phyloP scores from a whole-genome alignment of 805 yeast genomes.

The Metschnikowia rubicola region DNA sequence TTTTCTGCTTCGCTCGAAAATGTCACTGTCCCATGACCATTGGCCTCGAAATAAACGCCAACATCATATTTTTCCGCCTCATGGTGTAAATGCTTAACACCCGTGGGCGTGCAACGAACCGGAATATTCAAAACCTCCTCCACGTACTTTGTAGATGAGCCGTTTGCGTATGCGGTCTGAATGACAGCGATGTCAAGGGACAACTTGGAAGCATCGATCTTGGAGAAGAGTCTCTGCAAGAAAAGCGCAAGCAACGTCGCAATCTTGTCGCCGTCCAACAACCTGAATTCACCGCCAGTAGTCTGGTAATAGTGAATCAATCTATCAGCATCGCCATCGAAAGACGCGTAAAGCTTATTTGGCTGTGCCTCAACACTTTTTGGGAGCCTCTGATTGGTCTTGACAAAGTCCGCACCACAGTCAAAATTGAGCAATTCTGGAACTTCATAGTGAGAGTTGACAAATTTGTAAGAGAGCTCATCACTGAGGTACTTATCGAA shows the following conservation, averaged over 20 bases:
- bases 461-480: slow-evolving; percentile 38
- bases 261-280: slow-evolving; percentile 91
- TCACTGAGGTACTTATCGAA: slow-evolving; percentile 38
- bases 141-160: slow-evolving; percentile 76
- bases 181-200: slow-evolving; percentile 68
- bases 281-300: slow-evolving; percentile 38
- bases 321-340: slow-evolving; percentile 97
- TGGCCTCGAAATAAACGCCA: slow-evolving; percentile 96
- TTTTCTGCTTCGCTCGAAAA: slow-evolving; percentile 55
- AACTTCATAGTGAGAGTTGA: slow-evolving; percentile 51
- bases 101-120: slow-evolving; percentile 88
- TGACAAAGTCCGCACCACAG: slow-evolving; percentile 96
- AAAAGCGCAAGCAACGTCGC: slow-evolving; percentile 77
- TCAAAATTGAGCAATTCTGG: slow-evolving; percentile 65
- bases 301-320: slow-evolving; percentile 72
- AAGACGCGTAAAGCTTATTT: slow-evolving; percentile 65
- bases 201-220: slow-evolving; percentile 46
- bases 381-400: slow-evolving; percentile 82
- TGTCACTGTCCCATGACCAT: slow-evolving; percentile 97
- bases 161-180: slow-evolving; percentile 98
- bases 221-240: slow-evolving; percentile 49
- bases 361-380: slow-evolving; percentile 47
- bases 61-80: slow-evolving; percentile 81
- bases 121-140: slow-evolving; percentile 62
- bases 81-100: slow-evolving; percentile 94